Conservation (phyloP, 306 rosid genomes). For the Biancaea sappan region DNA sequence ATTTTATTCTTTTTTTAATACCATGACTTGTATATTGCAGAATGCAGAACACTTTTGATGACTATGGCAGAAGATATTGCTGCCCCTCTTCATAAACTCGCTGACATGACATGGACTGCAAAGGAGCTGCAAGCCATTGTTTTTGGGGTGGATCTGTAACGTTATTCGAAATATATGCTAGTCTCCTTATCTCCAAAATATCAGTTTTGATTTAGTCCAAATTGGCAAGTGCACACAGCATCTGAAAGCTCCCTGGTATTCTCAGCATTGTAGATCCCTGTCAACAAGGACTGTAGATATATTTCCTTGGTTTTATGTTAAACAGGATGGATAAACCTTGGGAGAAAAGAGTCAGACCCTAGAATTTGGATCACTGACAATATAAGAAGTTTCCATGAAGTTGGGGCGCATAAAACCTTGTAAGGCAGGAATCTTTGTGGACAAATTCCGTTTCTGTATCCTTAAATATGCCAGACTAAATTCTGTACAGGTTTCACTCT, state of each 20-base stretch:
- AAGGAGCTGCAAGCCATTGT: conserved; percentile 55
- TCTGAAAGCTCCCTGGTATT: background rate
- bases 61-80: conserved; percentile 61
- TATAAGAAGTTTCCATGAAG: background rate
- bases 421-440: background rate
- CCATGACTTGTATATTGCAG: conserved; percentile 37
- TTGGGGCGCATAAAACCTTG: background rate
- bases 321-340: background rate
- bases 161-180: background rate
- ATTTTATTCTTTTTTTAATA: background rate
- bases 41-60: conserved; percentile 64
- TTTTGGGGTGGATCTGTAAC: conserved; percentile 44
- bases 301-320: conserved; percentile 6
- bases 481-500: background rate
- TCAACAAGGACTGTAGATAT: background rate
- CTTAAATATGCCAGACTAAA: background rate
- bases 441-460: background rate
- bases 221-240: background rate
- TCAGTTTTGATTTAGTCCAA: conserved; percentile 6
- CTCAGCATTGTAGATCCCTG: background rate
- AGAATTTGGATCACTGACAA: background rate
- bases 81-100: conserved; percentile 56
- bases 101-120: conserved; percentile 67
- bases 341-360: background rate
- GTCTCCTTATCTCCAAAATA: background rate